Evolutionary conservation across 345 rosid species (phyloP).

Genomic region (Dimocarpus longan): DNA sequence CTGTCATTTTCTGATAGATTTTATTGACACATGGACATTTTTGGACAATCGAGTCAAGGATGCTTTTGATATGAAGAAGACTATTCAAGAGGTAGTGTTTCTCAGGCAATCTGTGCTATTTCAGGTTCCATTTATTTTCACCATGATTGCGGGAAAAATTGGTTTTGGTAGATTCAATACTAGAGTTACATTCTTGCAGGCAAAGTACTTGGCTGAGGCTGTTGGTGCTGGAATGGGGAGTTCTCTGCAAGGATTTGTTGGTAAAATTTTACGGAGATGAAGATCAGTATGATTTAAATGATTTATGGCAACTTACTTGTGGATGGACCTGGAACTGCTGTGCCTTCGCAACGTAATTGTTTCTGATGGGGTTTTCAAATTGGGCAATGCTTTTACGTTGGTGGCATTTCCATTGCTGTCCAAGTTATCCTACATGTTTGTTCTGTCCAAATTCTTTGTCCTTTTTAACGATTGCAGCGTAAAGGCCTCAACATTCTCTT

Average conservation of each 20-base stretch:
- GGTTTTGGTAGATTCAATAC: neutral
- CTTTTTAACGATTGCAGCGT: neutral
- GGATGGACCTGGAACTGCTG: neutral
- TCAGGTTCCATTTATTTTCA: neutral
- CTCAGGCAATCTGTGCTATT: slow-evolving; percentile 17
- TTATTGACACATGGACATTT: slow-evolving; percentile 78
- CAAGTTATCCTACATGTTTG: neutral
- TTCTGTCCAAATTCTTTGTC: neutral
- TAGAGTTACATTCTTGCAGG: slow-evolving; percentile 49
- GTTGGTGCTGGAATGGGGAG: slow-evolving; percentile 87
- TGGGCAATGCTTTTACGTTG: neutral
- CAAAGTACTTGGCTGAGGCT: slow-evolving; percentile 83
- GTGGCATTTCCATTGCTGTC: neutral
- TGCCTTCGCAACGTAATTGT: neutral
- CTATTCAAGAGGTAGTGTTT: slow-evolving; percentile 77
- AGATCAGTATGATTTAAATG: neutral
- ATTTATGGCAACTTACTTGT: neutral
- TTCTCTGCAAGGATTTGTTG: slow-evolving; percentile 77
- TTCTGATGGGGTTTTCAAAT: neutral
- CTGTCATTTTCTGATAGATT: slow-evolving; percentile 45
- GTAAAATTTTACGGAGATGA: slow-evolving; percentile 51
- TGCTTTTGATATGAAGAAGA: slow-evolving; percentile 86
- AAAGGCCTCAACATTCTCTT: neutral
- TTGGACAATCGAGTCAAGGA: slow-evolving; percentile 83
- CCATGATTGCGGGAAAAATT: neutral